These are phyloP conservation scores for Monotropa hypopitys DNA, from an alignment of 179 eudicot species.

Conservation along the genomic window DNA sequence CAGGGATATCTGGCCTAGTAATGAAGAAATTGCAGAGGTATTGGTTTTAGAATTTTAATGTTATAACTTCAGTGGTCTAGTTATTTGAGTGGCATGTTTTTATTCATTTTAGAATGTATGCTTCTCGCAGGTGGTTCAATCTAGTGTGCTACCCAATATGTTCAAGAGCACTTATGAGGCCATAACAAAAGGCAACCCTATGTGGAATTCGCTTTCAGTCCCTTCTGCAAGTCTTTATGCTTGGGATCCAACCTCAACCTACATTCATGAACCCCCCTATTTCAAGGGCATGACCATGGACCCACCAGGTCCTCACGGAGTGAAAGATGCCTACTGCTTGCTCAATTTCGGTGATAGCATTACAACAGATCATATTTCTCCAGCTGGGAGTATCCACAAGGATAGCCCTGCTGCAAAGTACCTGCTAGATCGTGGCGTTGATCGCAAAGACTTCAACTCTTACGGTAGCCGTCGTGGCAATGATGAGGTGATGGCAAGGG, in stretches of 20 bases:
- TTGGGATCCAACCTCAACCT: slow-evolving; percentile 89
- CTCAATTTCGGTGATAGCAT: slow-evolving; percentile 94
- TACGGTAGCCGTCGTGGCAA: slow-evolving; percentile 98
- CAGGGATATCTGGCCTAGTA: slow-evolving; percentile 90
- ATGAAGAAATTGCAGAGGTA: slow-evolving; percentile 88
- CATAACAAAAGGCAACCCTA: slow-evolving; percentile 83
- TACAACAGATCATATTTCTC: slow-evolving; percentile 96
- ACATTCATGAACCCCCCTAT: slow-evolving; percentile 95
- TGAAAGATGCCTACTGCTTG: slow-evolving; percentile 92
- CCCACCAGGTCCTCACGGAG: slow-evolving; percentile 90
- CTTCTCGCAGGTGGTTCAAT: slow-evolving; percentile 62
- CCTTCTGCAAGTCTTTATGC: slow-evolving; percentile 62
- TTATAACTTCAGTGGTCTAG: background rate
- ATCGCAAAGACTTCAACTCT: slow-evolving; percentile 86
- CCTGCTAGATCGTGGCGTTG: slow-evolving; percentile 82
- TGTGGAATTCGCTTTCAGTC: slow-evolving; percentile 88
- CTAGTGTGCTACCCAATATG: slow-evolving; percentile 90
- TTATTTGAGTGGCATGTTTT: background rate
- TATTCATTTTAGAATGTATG: background rate
- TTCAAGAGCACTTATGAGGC: slow-evolving; percentile 87
- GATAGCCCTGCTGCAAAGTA: slow-evolving; percentile 96
- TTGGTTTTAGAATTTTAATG: background rate
- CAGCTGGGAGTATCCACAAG: slow-evolving; percentile 94
- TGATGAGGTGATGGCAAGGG: slow-evolving; percentile 97
- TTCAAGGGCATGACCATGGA: slow-evolving; percentile 83